Base-by-base conservation (phyloP, 805 yeast genomes). In the Spathaspora passalidarum region DNA sequence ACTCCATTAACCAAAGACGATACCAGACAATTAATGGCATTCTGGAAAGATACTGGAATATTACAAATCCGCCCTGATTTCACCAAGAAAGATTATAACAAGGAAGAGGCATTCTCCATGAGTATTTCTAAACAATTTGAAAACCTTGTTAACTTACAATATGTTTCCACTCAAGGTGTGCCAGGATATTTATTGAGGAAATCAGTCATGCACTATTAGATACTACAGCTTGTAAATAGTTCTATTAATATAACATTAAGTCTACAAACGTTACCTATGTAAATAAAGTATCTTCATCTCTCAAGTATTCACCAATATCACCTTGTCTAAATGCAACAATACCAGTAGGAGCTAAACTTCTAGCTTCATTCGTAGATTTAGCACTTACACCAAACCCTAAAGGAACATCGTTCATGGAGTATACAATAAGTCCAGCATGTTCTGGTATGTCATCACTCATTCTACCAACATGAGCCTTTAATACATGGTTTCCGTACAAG, bases 381-480 rank as follows among this genome's bases (percentile, higher is more conserved):
- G 98, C 91, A 58, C 91, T 80, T 10, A 94, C 95, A 49, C 99
- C 99, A 59, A 94, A 94, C 0, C 99, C 99, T 45, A 92, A 74
- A 17, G 99, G 96, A 23, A 84, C 80, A 65, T 94, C 99, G 48
- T 77, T 75, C 98, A 94, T 94, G 8, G 96, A 85, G 57, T 79
- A 89, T 13, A 94, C 85, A 54, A 94, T 78, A 18, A 94, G 91
- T 60, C 99, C 99, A 1, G 96, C 94, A 61, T 94, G 99, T 66
- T 92, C 98, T 23, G 98, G 98, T 46, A 94, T 88, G 62, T 94
- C 98, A 55, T 94, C 99, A 45, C 96, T 86, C 87, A 94, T 89
- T 58, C 90, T 85, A 29, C 99, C 99, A 46, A 94, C 78, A 63
- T 94, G 99, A 4, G 99, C 99, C 64, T 94, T 94, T 56, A 94